Conservation (phyloP, 331 rosid species). For the Telfairia occidentalis region DNA sequence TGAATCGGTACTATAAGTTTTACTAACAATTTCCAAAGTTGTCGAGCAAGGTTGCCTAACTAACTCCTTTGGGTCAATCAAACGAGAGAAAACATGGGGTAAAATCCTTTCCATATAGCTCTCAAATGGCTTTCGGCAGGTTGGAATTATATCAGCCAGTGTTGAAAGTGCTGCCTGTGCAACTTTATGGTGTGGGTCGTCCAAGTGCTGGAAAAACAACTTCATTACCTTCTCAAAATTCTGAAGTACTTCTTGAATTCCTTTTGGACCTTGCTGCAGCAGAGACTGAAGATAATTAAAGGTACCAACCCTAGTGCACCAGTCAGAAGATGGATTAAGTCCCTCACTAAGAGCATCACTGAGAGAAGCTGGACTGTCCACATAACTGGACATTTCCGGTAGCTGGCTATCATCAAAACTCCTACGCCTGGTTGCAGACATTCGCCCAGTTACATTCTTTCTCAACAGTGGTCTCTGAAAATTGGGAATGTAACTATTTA, state of each 20-base stretch:
- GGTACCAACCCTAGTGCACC: slow-evolving; percentile 97
- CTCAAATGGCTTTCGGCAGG: slow-evolving; percentile 94
- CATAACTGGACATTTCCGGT: slow-evolving; percentile 62
- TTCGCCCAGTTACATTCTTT: slow-evolving; percentile 70
- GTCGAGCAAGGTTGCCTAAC: slow-evolving; percentile 89
- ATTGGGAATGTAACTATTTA: slow-evolving; percentile 68
- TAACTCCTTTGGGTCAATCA: slow-evolving; percentile 90
- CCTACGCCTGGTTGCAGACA: slow-evolving; percentile 89
- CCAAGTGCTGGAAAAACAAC: slow-evolving; percentile 95
- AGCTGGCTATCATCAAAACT: slow-evolving; percentile 93
- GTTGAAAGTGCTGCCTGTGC: slow-evolving; percentile 99
- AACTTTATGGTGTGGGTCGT: slow-evolving; percentile 98
- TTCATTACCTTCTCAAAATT: slow-evolving; percentile 99
- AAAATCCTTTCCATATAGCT: slow-evolving; percentile 91
- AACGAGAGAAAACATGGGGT: slow-evolving; percentile 95
- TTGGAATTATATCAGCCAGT: slow-evolving; percentile 79
- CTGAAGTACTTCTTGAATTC: slow-evolving; percentile 78
- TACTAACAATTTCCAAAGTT: slow-evolving; percentile 83
- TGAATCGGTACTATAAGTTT: slow-evolving; percentile 73
- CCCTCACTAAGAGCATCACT: slow-evolving; percentile 94
- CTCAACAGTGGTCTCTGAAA: slow-evolving; percentile 91
- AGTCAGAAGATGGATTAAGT: slow-evolving; percentile 90
- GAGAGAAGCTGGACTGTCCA: slow-evolving; percentile 83
- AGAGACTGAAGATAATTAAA: slow-evolving; percentile 83
- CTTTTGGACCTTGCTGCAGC: slow-evolving; percentile 93